Percentiles rank a stretch among this genome's conserved stretches.
These are phyloP conservation scores for Fusarium nygamai DNA, from an alignment of 2,329 filamentous ascomycete genomes.

Conservation along the genomic window DNA sequence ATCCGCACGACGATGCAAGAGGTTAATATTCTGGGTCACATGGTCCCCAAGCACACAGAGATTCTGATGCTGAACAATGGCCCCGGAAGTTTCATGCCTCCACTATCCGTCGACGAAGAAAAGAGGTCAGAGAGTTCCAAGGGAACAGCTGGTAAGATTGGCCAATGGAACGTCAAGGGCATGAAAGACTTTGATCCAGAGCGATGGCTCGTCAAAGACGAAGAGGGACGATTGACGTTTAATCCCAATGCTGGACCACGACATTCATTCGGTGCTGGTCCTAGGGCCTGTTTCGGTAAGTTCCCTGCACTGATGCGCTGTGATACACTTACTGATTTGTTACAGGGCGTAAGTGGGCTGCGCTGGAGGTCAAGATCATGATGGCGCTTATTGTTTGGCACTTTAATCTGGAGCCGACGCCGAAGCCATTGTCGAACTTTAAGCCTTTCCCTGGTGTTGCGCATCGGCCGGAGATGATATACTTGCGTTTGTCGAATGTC, in stretches of 20 bases:
- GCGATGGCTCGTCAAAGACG: background rate
- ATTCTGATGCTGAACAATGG: background rate
- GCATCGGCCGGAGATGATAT: background rate
- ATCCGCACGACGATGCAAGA: background rate
- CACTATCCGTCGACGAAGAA: background rate
- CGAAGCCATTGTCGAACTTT: background rate
- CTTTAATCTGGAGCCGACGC: background rate
- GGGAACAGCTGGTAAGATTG: background rate
- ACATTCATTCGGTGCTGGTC: background rate
- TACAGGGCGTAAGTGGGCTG: background rate
- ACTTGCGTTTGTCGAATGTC: background rate
- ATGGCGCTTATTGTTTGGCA: background rate
- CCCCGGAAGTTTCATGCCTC: background rate
- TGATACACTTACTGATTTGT: background rate
- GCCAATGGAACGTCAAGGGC: background rate
- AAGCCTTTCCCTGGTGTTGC: background rate
- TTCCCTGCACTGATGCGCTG: fast-evolving
- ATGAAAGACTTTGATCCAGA: background rate
- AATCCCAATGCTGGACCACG: background rate
- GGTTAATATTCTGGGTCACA: background rate
- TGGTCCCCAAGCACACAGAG: background rate
- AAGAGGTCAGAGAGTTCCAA: background rate
- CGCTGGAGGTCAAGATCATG: background rate
- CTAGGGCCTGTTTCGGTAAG: background rate
- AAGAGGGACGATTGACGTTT: background rate